Conservation (phyloP, 192 early-diverging fungal genomes). For the Coemansia sp. region DNA sequence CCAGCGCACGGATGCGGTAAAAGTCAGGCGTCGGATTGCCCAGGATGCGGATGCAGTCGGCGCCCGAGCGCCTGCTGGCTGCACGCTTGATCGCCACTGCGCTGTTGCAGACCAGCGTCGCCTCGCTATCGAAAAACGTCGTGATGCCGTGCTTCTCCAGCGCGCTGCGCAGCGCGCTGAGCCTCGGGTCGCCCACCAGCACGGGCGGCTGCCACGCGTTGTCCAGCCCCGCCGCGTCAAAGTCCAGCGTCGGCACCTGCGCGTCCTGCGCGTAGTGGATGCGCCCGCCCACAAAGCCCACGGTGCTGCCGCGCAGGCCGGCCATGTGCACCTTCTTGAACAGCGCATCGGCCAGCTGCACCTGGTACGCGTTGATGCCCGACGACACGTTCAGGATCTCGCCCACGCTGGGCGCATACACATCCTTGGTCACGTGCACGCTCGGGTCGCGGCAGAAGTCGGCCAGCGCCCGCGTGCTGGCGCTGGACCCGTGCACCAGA, state of each 20-base stretch:
- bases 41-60: slow-evolving; percentile 34
- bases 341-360: slow-evolving; percentile 87
- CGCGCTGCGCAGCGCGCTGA: slow-evolving; percentile 77
- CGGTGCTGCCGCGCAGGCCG: slow-evolving; percentile 54
- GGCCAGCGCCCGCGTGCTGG: slow-evolving; percentile 66
- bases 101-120: slow-evolving; percentile 82
- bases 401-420: slow-evolving; percentile 76
- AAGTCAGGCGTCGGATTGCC: slow-evolving; percentile 51
- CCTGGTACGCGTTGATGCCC: slow-evolving; percentile 82
- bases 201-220: slow-evolving; percentile 61
- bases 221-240: slow-evolving; percentile 32
- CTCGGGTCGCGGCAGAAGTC: slow-evolving; percentile 59
- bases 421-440: slow-evolving; percentile 75
- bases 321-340: slow-evolving; percentile 63
- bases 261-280: slow-evolving; percentile 65
- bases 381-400: slow-evolving; percentile 89
- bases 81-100: slow-evolving; percentile 59
- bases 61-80: slow-evolving; percentile 7
- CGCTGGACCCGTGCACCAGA: slow-evolving; percentile 79
- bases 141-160: slow-evolving; percentile 70
- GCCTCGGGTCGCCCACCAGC: slow-evolving; percentile 80
- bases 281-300: slow-evolving; percentile 64
- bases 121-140: slow-evolving; percentile 81
- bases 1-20: slow-evolving; percentile 49
- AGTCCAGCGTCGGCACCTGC: slow-evolving; percentile 71